These are phyloP conservation scores for Podospora comata DNA, from an alignment of 495 filamentous ascomycete species.

Conservation along the genomic window DNA sequence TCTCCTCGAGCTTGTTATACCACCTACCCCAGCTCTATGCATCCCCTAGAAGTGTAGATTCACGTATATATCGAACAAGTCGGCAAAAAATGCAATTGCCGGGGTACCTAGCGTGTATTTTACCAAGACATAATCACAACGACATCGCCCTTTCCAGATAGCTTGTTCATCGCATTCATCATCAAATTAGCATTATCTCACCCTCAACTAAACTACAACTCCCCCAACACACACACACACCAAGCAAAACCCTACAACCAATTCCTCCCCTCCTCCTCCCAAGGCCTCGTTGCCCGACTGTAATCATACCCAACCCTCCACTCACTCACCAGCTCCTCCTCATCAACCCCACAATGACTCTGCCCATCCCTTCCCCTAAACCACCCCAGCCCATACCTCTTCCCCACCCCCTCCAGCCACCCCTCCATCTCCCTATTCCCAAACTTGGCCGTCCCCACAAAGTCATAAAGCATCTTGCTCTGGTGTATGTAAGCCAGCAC, in stretches of 20 bases:
- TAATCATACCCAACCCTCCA: constrained; percentile 59
- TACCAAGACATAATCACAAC: too few relatives aligned
- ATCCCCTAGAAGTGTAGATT: too few relatives aligned
- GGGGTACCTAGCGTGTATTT: too few relatives aligned
- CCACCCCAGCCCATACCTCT: constrained; percentile 71
- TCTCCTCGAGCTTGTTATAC: too few relatives aligned
- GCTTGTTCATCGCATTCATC: too few relatives aligned
- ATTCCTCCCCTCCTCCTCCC: constrained; percentile 35
- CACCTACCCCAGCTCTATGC: too few relatives aligned
- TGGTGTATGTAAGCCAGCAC: constrained; percentile 72
- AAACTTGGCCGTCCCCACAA: constrained; percentile 62
- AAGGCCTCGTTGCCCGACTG: constrained; percentile 42
- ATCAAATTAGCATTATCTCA: too few relatives aligned
- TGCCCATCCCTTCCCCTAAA: constrained; percentile 63
- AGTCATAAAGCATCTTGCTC: constrained; percentile 68
- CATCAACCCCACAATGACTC: constrained; percentile 66
- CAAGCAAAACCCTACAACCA: constrained; percentile 21
- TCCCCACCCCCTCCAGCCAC: constrained; percentile 50
- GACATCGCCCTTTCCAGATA: too few relatives aligned
- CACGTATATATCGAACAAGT: too few relatives aligned
- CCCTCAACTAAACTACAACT: too few relatives aligned
- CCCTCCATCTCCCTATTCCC: constrained; percentile 54
- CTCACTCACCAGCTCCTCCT: constrained; percentile 59
- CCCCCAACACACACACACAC: too few relatives aligned
- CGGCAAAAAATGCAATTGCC: too few relatives aligned